Base-by-base conservation (phyloP, 371 early-diverging fungal genomes). In the Circinella minor region DNA sequence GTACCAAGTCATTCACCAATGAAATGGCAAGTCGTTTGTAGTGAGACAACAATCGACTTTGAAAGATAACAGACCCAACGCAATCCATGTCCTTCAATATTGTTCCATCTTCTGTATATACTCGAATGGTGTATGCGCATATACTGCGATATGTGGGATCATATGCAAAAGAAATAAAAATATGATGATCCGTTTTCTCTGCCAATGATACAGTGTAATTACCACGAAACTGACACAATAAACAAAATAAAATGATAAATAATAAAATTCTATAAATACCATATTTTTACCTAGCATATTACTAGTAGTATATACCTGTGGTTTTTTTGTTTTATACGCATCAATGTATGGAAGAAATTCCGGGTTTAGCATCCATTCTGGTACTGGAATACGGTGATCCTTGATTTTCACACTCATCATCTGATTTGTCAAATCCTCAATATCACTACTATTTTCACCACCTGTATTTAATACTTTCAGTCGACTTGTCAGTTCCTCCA, bases 371-470 rank as follows among this genome's bases (percentile, higher is more conserved):
- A 57, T 57, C 57, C 57, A 57, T 0, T 57, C 57, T 34, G 57
- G 57, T 57, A 57, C 36, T 57, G 36, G 57, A 5, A n/a, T 18
- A 18, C 36, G 20, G 5, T 36, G 17, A 13, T 67, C 47, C 11
- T 71, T 37, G 11, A 66, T 27, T 10, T 48, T 39, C 9, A 77
- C 14, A 7, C 63, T 65, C 3, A 64, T 9, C 9, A 77, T 49
- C 1, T 71, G 27, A 8, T 63, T 69, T 10, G 74, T 51, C 10
- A 87, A 70, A 51, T 87, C 83, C 49, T 87, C 88, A 34, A 85
- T 75, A 55, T 85, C 85, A 1, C 68, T 68, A 8, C 4, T 9
- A 37, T 59, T 11, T 1, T 34, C 27, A 20, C 27, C 2, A 77
- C 71, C 20, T 77, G 75, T 14, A 65, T 63, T 4, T 38, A 38